Percentiles rank a stretch among this genome's conserved stretches.
phyloP scores from a whole-genome alignment of 1,284 basidiomycete species.

The Boletus calvinii region DNA sequence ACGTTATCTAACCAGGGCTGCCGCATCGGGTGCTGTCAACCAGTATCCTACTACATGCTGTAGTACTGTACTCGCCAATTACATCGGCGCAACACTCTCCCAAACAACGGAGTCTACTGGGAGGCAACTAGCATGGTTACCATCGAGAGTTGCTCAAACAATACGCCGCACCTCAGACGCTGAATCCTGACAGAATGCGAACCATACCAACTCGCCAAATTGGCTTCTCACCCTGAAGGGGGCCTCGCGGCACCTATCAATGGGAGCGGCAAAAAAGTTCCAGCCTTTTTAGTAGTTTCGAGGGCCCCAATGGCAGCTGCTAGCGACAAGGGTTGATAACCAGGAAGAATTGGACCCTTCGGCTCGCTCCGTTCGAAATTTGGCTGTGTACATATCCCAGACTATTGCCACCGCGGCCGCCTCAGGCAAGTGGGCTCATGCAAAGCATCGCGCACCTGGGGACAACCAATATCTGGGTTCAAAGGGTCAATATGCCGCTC shows the following conservation, averaged over 20 bases:
- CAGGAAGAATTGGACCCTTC: conserved; percentile 6
- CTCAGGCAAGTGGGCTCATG: neutral
- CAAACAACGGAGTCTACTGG: neutral
- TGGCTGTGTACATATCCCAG: neutral
- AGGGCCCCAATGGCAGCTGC: neutral
- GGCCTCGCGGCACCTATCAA: conserved; percentile 3
- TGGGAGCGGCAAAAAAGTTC: neutral
- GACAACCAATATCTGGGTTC: neutral
- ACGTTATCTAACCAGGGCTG: conserved; percentile 15
- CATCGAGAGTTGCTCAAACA: neutral
- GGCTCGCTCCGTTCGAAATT: conserved; percentile 14
- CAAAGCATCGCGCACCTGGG: neutral
- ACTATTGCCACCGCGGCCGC: conserved; percentile 20
- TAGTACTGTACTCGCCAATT: neutral
- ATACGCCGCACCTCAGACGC: neutral
- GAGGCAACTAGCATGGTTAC: neutral
- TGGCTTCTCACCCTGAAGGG: conserved; percentile 1
- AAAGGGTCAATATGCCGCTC: neutral
- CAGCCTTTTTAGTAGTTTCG: conserved; percentile 9
- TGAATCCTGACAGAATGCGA: neutral
- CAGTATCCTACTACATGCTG: too few species aligned
- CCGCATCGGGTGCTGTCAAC: conserved; percentile 3
- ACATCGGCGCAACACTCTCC: neutral
- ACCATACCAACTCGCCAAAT: neutral
- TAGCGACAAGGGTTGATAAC: conserved; percentile 14